Base-by-base conservation (phyloP, 805 yeast genomes). In the Saccharomycopsis amapae region DNA sequence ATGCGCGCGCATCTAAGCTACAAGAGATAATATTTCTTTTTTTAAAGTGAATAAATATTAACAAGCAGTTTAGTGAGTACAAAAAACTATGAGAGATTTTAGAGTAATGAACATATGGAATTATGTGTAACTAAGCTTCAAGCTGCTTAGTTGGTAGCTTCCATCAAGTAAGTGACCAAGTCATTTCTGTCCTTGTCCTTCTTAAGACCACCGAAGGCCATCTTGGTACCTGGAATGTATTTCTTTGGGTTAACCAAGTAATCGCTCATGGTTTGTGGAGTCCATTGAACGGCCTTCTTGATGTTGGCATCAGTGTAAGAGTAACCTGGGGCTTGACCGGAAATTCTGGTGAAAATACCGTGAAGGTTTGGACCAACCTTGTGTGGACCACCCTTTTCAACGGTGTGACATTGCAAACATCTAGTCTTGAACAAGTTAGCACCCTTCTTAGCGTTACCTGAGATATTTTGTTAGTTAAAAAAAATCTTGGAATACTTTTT, bases 181-280 rank as follows among this genome's bases (percentile, higher is more conserved):
- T 93, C 97, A 75, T 86, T 85, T 82, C 97, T 87, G 78, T 93
- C 98, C 83, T 88, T 90, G 56, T 88, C 82, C 80, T 93, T 93
- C 89, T 93, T 93, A 72, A 93, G 80, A 76, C 98, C 98, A 75
- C 96, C 98, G 63, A 90, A 93, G 56, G 98, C 97, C 98, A 93
- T 93, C 85, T 93, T 93, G 76, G 97, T 93, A 71, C 98, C 98
- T 67, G 98, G 98, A 60, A 93, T 88, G 78, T 88, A 93, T 77
- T 93, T 93, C 94, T 93, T 93, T 75, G 98, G 98, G 85, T 93
- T 93, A 73, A 85, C 95, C 71, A 93, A 80, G 83, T 93, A 93
- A 69, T 85, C 95, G 60, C 83, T 76, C 84, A 93, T 78, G 68
- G 87, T 78, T 66, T 88, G 88, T 64, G 80, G 88, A 57, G 63